phyloP scores from a whole-genome alignment of 2,329 filamentous ascomycete genomes.

The Ceratocystiopsis minuta region DNA sequence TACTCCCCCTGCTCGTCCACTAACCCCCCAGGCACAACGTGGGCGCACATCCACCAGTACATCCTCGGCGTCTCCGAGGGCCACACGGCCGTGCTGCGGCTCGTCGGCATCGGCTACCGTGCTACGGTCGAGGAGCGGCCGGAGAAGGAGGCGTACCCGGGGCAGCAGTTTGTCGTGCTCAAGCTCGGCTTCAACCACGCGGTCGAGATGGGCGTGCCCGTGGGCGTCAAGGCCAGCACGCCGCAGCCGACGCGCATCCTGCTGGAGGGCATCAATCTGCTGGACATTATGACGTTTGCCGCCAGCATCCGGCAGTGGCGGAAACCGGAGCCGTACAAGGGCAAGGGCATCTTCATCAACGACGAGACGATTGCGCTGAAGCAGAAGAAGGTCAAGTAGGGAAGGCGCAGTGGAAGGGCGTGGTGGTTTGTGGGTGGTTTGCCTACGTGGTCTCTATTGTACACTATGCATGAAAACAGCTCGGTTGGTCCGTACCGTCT shows the following conservation, averaged over 20 bases:
- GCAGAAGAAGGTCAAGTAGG: slow-evolving; percentile 88
- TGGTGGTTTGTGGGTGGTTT: background rate
- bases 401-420: background rate
- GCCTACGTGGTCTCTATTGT: slow-evolving; percentile 5
- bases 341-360: slow-evolving; percentile 96
- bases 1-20: background rate
- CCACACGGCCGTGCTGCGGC: slow-evolving; percentile 77
- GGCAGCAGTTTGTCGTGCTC: slow-evolving; percentile 75
- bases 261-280: slow-evolving; percentile 72
- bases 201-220: slow-evolving; percentile 71
- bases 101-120: slow-evolving; percentile 91
- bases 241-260: slow-evolving; percentile 84
- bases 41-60: slow-evolving; percentile 78
- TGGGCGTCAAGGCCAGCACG: slow-evolving; percentile 68
- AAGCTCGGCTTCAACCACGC: slow-evolving; percentile 96
- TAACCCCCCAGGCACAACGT: slow-evolving; percentile 51
- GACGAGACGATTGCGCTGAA: slow-evolving; percentile 96
- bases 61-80: slow-evolving; percentile 92
- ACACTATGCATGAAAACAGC: background rate
- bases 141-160: slow-evolving; percentile 55
- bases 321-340: slow-evolving; percentile 92
- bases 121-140: slow-evolving; percentile 67
- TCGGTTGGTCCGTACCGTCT: background rate
- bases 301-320: slow-evolving; percentile 79
- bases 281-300: slow-evolving; percentile 78